Base-by-base conservation (phyloP, 169 alveolate genomes). In the Plasmodium fragile region DNA sequence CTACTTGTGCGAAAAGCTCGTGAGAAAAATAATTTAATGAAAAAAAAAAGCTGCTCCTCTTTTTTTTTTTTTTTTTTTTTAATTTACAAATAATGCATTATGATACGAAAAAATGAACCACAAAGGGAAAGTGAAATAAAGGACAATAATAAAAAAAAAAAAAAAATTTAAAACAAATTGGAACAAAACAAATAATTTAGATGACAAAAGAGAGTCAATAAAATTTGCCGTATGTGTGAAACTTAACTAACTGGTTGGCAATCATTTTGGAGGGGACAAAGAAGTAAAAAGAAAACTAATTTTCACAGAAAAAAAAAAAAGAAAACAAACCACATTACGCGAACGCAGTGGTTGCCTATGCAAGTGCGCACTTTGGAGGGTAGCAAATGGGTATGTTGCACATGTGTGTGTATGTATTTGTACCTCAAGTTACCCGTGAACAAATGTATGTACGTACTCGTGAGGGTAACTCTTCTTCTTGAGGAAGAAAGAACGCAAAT, bases 101-200 rank as follows among this genome's bases (percentile, higher is more conserved):
- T 59, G 36, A 18, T 59, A 59, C 34, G 16, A 59, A 59, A 18
- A 22, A 22, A 25, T 59, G 75, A 59, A 25, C 75, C 75, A 59
- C 16, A 59, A 22, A 45, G 55, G 55, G 55, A 10, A 45, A 10
- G 55, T 11, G 16, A 45, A 45, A 11, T 45, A 18, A 18, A 45
- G 52, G 16, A 30, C 22, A 55, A 77, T 10, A 49, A 52, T 53
- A 49, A 80, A 7, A 80, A 18, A 45, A 22, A 22, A 77, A 77
- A 36, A 77, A n/a, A 28, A 55, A 72, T 49, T 49, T 32, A 39
- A 84, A 49, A 41, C 30, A 32, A 70, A 10, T 30, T 28, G 28
- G 43, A 65, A 84, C 55, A 84, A 84, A 84, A 72, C 83, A 84
- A 84, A 84, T 84, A 84, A 84, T 84, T 45, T 73, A 36, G 79